phyloP scores from a whole-genome alignment of 306 rosid genomes.

The Styphnolobium japonicum region DNA sequence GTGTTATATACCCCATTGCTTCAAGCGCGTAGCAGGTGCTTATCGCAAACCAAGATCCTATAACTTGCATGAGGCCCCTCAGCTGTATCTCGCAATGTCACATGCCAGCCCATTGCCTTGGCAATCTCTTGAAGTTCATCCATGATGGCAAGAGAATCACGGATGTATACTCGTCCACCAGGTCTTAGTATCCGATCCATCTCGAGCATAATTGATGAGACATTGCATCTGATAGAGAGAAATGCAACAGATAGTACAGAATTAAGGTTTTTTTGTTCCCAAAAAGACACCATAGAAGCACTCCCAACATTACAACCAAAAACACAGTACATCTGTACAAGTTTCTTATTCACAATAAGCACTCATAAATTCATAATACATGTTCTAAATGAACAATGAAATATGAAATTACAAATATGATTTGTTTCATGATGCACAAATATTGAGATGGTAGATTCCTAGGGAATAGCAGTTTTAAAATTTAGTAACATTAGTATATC shows the following conservation, averaged over 20 bases:
- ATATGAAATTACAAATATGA: not conserved
- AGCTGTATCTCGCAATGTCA: constrained; percentile 62
- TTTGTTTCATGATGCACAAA: not conserved
- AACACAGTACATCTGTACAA: not conserved
- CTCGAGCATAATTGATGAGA: constrained; percentile 92
- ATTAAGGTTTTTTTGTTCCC: not conserved
- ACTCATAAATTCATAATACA: not conserved
- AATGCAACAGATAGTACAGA: constrained; percentile 4
- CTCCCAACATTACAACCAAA: not conserved
- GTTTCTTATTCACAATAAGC: not conserved
- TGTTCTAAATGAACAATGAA: not conserved
- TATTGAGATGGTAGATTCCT: not conserved
- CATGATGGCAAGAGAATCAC: constrained; percentile 77
- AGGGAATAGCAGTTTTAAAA: not conserved
- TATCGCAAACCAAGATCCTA: constrained; percentile 74
- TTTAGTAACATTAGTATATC: not conserved
- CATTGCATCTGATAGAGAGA: constrained; percentile 58
- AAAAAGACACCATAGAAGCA: not conserved
- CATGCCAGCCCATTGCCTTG: constrained; percentile 84
- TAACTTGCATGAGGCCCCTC: constrained; percentile 95
- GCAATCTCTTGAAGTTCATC: constrained; percentile 80
- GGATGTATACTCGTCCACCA: constrained; percentile 76
- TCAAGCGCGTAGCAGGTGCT: constrained; percentile 65
- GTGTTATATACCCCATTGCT: constrained; percentile 11
- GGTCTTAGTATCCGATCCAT: constrained; percentile 96